A percentile compares a stretch with the other conserved stretches of the same genome.
Conservation (phyloP, 2,329 filamentous ascomycete genomes). For the Lomentospora prolificans region DNA sequence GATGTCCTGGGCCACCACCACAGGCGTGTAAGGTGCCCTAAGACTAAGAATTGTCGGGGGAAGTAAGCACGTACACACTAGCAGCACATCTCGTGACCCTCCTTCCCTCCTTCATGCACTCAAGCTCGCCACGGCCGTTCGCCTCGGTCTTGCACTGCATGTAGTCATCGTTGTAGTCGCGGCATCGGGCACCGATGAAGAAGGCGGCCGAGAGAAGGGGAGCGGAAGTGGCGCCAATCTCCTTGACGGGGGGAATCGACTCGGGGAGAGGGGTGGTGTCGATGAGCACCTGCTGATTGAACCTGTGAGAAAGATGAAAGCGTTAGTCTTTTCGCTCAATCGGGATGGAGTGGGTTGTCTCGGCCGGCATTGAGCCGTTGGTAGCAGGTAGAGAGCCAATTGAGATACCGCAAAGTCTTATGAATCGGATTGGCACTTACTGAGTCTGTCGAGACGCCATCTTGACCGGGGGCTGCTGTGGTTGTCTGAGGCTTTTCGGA, state of each 20-base stretch:
- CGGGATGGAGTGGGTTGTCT: neutral
- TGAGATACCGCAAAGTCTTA: neutral
- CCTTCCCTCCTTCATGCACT: constrained; percentile 92
- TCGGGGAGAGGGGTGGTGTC: constrained; percentile 93
- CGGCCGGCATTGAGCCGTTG: neutral
- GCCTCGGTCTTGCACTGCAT: constrained; percentile 99
- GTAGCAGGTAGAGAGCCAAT: constrained; percentile 11
- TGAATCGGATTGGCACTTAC: constrained; percentile 21
- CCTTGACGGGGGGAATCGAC: constrained; percentile 83
- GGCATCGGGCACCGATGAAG: constrained; percentile 96
- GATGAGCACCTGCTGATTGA: constrained; percentile 87
- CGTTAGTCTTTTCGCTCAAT: constrained; percentile 19
- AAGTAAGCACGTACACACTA: constrained; percentile 67
- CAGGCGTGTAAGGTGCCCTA: too few species aligned
- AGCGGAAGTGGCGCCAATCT: constrained; percentile 87
- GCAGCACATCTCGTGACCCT: constrained; percentile 93
- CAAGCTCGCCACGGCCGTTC: constrained; percentile 80
- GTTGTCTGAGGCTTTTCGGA: neutral
- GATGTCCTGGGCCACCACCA: too few species aligned
- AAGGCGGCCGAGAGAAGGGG: constrained; percentile 85
- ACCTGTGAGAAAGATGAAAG: constrained; percentile 44
- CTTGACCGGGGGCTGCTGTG: constrained; percentile 17
- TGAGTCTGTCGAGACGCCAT: constrained; percentile 33
- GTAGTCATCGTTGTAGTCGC: constrained; percentile 94
- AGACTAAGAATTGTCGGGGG: neutral